Evolutionary conservation across 345 rosid species (phyloP), one percentile per base, ranked within the genome.

Genomic region (Eucalyptus decipiens): DNA sequence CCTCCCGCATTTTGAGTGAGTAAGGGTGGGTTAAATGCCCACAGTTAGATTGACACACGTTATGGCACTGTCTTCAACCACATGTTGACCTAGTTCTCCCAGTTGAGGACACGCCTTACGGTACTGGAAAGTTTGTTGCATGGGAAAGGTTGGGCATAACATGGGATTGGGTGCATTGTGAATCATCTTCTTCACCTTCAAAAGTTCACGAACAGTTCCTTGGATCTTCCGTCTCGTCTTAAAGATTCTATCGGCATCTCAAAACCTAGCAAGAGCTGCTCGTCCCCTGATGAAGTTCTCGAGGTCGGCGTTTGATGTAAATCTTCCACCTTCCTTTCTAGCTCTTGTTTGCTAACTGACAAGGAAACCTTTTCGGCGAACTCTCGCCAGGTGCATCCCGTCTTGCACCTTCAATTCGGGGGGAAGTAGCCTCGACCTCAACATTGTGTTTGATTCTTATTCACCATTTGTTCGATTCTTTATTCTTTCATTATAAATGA

Each of bases 1-100:
- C 47, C 8, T 45, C 2, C 9, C 11, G 3, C 3, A 11, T 3
- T 1, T 45, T 8, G 1, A 45, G 1, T 45, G 47, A 45, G 47
- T 45, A 11, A 9, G 47, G 1, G 3, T 45, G 1, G 8, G 11
- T 45, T 45, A 9, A 45, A 45, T 45, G 11, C 3, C 11, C 11
- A 45, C 11, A 45, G 1, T 11, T 45, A 1, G 11, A 3, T 45
- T 45, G n/a, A 45, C 47, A 45, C 11, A 2, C 11, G 10, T 45
- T 45, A 45, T 11, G 47, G 3, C 1, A 45, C 11, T 45, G 1
- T 45, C 11, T 0, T 45, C 9, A 45, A 45, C 47, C 47, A 45
- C 47, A 9, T 1, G 3, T 45, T 45, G 11, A 45, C 47, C 3
- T 45, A 45, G 11, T 45, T 45, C 3, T 1, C 8, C 47, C 9